Evolutionary conservation across 2,329 filamentous ascomycete genomes (phyloP), one percentile per base, ranked within the genome.

Genomic region (Laburnicola sp.): DNA sequence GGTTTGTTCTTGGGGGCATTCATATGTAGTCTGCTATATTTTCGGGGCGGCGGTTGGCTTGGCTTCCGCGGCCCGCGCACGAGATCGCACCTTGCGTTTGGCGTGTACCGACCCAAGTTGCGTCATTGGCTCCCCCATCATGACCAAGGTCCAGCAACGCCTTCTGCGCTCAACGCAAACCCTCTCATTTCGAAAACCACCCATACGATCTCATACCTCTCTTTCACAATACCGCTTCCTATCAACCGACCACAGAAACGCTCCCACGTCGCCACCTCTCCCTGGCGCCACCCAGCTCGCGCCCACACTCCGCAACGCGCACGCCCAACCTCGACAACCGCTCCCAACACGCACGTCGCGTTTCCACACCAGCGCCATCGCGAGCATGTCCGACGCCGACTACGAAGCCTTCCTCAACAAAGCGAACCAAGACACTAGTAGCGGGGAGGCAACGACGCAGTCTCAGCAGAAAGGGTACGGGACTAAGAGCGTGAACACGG

Each of bases 381-480:
- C 45, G 50, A 78, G 50, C 11, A 90, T 89, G 87, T 83, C 85
- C 6, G 91, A 96, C 79, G 85, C 88, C 54, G 87, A 88, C 56
- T 97, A 96, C 78, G 83, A 86, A 74, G 79, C 87, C 53, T 96
- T 97, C 70, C 80, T 97, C 50, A 82, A 94, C 70, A 94, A 94
- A 77, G 90, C 91, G 47, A 96, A 96, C 76, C 78, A 85, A 65
- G 86, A 91, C 68, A 75, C 74, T 7, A 68, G 73, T 48, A 69
- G 68, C 4, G 63, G 50, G 27, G 48, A 53, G 2, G 65, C 58
- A 10, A 63, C 64, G 39, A 56, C 67, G 16, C 58, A 68, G 46
- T 58, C 58, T 22, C 66, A 69, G 54, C 16, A 16, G 16, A 16
- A 16, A 16, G 58, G 60, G 36, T 64, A 69, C 48, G 62, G 66